Base-by-base conservation (phyloP, 208 protist species). In the Crithidia expoeki region DNA sequence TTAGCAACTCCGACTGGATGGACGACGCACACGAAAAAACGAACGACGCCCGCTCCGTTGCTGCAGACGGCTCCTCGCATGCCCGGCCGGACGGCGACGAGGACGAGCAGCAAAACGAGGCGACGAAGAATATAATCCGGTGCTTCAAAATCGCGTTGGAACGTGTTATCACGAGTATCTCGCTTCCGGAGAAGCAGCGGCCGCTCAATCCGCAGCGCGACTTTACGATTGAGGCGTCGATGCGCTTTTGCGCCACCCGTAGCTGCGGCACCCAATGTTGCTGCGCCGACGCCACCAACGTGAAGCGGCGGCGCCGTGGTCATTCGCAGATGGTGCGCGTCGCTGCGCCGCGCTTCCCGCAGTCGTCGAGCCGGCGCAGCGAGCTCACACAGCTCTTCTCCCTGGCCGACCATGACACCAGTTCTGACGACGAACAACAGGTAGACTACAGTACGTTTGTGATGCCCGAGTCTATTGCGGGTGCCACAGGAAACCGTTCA, bases 71-170 rank as follows among this genome's bases (percentile, higher is more conserved):
- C 32, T 67, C 61, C 4, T 0, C 32, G 4, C 47, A 65, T 33
- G 57, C 34, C 9, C 7, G 4, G 17, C 1, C 27, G 0, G 36
- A 76, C 51, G 53, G 11, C 28, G 63, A 62, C 27, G 73, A 71
- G 6, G 70, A 64, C 25, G 66, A 69, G 5, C 68, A 79, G 17
- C 72, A 79, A 55, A 83, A 90, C 62, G 64, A 81, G 47, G 81
- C 85, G 2, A 93, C 87, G 50, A 58, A 80, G 36, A 79, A 81
- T 23, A 63, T 96, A 21, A 95, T 97, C 56, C 57, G 69, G 5
- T 97, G 90, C 70, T 76, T 95, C 34, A 94, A 95, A 52, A 80
- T 86, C 36, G 93, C 88, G 4, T 70, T 97, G n/a, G 71, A 70
- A 30, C 76, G 79, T 36, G 88, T 85, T 44, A 93, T 97, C 40